Percentiles rank a stretch among this genome's conserved stretches.
phyloP scores from a whole-genome alignment of 139 green algal species.

The Chlorella sp. region DNA sequence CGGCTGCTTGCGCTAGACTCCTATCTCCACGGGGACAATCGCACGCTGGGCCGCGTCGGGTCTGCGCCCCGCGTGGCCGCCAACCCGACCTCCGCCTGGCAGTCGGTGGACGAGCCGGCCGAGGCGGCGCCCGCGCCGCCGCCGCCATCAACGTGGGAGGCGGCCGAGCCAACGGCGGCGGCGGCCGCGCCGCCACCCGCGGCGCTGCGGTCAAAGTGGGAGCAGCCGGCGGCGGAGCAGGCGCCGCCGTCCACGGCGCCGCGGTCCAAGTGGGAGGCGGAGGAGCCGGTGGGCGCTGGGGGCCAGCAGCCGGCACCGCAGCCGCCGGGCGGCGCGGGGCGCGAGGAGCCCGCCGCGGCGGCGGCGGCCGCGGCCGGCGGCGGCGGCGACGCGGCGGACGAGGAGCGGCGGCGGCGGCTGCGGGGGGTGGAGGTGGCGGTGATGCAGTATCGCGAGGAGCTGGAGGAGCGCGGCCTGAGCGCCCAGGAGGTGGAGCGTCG shows the following conservation, averaged over 20 bases:
- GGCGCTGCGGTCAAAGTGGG: no score
- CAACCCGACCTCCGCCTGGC: slow-evolving; percentile 16
- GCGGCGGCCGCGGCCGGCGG: neutral
- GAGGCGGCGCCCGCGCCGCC: neutral
- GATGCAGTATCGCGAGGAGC: slow-evolving; percentile 51
- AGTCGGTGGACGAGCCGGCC: slow-evolving; percentile 5
- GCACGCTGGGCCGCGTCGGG: neutral
- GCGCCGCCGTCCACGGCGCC: neutral
- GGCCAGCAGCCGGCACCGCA: neutral
- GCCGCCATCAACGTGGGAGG: neutral
- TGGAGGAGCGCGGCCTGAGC: slow-evolving; percentile 59
- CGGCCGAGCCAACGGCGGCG: neutral
- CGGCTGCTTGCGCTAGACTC: slow-evolving; percentile 54
- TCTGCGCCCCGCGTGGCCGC: slow-evolving; percentile 5
- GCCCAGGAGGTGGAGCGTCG: slow-evolving; percentile 29
- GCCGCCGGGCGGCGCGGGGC: neutral
- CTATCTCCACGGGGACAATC: slow-evolving; percentile 49
- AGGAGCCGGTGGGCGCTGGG: neutral
- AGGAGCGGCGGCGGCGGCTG: slow-evolving; percentile 47
- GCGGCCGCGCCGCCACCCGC: neutral
- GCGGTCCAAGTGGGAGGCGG: slow-evolving; percentile 2
- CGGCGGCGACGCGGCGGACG: slow-evolving; percentile 3
- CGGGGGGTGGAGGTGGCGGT: slow-evolving; percentile 66
- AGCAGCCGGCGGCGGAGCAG: neutral
- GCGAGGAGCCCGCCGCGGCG: no score